Evolutionary conservation across 305 asterid genomes (phyloP), one percentile per base, ranked within the genome.

Genomic region (Solanum hybrid): DNA sequence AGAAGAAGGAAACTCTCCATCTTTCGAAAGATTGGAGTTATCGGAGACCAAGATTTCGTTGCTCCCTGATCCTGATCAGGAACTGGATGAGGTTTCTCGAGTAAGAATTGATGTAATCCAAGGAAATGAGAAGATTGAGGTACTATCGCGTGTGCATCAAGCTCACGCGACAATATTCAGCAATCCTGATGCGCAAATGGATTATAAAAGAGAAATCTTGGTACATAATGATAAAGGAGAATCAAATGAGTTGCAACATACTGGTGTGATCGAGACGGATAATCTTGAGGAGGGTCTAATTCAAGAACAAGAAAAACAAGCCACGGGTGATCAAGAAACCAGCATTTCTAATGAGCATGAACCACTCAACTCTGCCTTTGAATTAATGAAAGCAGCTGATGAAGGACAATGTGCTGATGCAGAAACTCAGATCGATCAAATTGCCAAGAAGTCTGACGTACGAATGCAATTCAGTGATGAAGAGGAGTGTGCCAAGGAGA

Each of bases 351-450:
- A 11, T 13, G 88, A 66, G 60, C 72, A 88, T 31, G 81, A 38
- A 36, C 66, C 40, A 15, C 77, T 42, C 2, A 77, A 87, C 17
- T 81, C 32, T 24, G 38, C 77, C 0, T 75, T 45, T 27, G 64
- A 87, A 12, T 72, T 31, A 35, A 72, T 38, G 12, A 56, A 45
- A 88, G 85, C 32, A n/a, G 40, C 36, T 88, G 72, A 87, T 14
- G 88, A 38, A 15, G 90, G 75, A 79, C 79, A 73, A 86, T 78
- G 72, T 69, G 92, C 77, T 69, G 93, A 84, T 29, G 78, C 37
- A 56, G 88, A 11, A 32, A 87, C 64, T 76, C 82, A 80, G 88
- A 80, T 72, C 26, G 85, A 87, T 56, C 80, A 42, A 35, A 71
- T 40, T 80, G 35, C 37, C 66, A 56, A 35, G 51, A 36, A 29